Percentiles rank a stretch among this genome's conserved stretches.
Evolutionary conservation across 208 protist genomes (phyloP).

Genomic region (Trypanosoma conorhini): DNA sequence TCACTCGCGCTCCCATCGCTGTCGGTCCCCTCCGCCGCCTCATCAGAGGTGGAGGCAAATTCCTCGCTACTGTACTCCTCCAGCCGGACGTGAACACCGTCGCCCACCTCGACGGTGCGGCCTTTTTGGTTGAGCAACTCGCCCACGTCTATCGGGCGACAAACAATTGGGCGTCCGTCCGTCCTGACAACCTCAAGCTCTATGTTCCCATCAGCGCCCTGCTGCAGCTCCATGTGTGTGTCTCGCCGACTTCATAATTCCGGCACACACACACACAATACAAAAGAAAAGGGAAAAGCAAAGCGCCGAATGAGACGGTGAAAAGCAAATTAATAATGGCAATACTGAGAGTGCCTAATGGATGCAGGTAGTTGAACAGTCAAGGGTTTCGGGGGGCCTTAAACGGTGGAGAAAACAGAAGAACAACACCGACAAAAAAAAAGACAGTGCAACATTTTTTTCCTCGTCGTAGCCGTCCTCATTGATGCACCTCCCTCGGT

Average conservation of each 20-base stretch:
- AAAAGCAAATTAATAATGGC: not conserved
- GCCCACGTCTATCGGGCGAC: conserved; percentile 67
- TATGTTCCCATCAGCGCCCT: conserved; percentile 31
- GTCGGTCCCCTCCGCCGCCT: conserved; percentile 35
- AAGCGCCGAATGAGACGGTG: too few relatives aligned
- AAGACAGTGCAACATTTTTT: conserved; percentile 1
- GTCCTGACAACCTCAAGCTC: conserved; percentile 69
- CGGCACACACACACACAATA: not conserved
- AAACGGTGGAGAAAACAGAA: not conserved
- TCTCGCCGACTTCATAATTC: not conserved
- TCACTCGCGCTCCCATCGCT: conserved; percentile 3
- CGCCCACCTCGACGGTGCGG: conserved; percentile 49
- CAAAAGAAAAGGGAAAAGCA: conserved; percentile 16
- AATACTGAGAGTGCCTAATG: too few relatives aligned
- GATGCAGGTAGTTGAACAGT: not conserved
- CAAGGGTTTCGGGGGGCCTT: too few relatives aligned
- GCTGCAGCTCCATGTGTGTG: not conserved
- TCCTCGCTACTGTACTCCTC: conserved; percentile 56
- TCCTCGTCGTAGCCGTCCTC: not conserved
- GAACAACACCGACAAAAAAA: too few relatives aligned
- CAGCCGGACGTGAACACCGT: conserved; percentile 67
- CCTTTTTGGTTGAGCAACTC: conserved; percentile 59
- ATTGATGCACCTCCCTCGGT: not conserved
- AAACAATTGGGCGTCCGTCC: conserved; percentile 48
- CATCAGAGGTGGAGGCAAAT: conserved; percentile 38